Evolutionary conservation across 2,329 filamentous ascomycete genomes (phyloP), one percentile per base, ranked within the genome.

Genomic region (Fusarium chaquense): DNA sequence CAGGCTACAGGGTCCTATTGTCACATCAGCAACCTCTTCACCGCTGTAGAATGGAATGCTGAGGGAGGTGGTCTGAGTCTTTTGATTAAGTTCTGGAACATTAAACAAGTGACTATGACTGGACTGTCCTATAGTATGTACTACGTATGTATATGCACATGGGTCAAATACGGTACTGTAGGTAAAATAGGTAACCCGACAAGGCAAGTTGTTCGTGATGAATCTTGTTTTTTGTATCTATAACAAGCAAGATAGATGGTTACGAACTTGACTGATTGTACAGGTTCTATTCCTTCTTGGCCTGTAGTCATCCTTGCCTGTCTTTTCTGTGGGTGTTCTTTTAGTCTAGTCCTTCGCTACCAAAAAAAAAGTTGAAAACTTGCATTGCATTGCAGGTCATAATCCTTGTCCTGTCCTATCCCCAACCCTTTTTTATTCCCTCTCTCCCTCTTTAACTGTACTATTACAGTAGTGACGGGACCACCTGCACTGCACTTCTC

Each of bases 151-250:
- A 30, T 30, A 30, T 30, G 28, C 28, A 30, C 28, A 30, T 30
- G 28, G 28, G 28, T 30, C 28, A 30, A 11, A 30, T 30, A 30
- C 10, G 28, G 28, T 30, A 30, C 28, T 30, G 28, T 28, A 28
- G 28, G 28, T 10, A 28, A 28, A 9, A 28, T 28, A 62, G 22
- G 22, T 33, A 54, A 54, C 38, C 30, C 16, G 38, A 26, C 16
- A 26, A 12, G 36, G 11, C 26, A 30, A 46, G 33, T 20, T 18
- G 9, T 52, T 15, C 13, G 28, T 52, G 12, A 30, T 43, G 53
- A 69, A 70, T 67, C 67, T 58, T 69, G 67, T 62, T 69, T 69
- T 68, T 62, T 38, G 38, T 44, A 33, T 36, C 46, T 32, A 13
- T 50, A 47, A 47, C 32, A 13, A 33, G 45, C 16, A 41, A 41